Base-by-base conservation (phyloP, 495 filamentous ascomycete genomes). In the Chaetomium fimeti region DNA sequence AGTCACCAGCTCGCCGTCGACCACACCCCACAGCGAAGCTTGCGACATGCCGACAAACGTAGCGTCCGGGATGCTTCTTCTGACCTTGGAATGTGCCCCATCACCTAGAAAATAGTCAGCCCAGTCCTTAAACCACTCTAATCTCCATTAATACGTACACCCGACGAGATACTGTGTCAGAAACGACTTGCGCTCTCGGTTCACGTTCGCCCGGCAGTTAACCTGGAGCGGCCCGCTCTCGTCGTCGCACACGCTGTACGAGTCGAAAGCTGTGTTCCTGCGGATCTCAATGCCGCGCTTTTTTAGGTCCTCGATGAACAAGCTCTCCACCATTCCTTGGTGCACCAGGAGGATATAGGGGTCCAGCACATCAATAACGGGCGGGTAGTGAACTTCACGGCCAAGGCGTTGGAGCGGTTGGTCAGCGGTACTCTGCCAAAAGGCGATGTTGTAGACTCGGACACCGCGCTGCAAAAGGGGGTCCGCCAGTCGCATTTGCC, bases 311-410 rank as follows among this genome's bases (percentile, higher is more conserved):
- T 87, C 76, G 49, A 89, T 79, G 69, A 91, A 84, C 13, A 88
- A 64, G 49, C 83, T 80, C 74, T 91, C 89, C 0, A 91, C 77
- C 82, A 90, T 88, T 13, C 88, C 89, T 73, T 91, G 89, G 67
- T 91, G 89, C 12, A 88, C 87, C 0, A 90, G 82, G 5, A 91
- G 76, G 45, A 90, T 88, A 63, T 87, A 91, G 8, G 87, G 86
- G 61, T 91, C 87, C 24, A 86, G 76, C 12, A 89, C 83, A 66
- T 90, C 89, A 36, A 90, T 86, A 7, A 87, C 76, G 28, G 82
- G 80, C 0, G 67, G 78, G 72, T 68, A 89, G 72, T 69, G 83
- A 66, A 70, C 77, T 64, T 69, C 81, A 32, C 86, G 82, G 29
- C 79, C 82, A 8, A 79, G 83, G 51, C 86, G 82, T 47, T 77